Evolutionary conservation across 495 filamentous ascomycete species (phyloP), one percentile per base, ranked within the genome.

Genomic region (Hyaloscypha hepaticicola): DNA sequence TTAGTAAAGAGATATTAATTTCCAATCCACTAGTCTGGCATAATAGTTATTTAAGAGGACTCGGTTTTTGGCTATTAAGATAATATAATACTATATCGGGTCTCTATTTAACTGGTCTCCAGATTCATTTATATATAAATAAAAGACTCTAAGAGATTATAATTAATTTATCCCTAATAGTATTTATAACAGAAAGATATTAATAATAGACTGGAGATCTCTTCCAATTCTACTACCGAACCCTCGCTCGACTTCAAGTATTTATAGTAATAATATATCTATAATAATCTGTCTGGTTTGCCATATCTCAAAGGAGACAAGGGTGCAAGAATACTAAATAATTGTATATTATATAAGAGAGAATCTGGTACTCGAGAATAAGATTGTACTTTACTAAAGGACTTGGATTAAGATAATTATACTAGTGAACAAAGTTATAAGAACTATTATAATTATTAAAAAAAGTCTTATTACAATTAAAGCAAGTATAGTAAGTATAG

Each of bases 181-280:
- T n/a, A 25, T 63, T 55, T 50, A 55, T 27, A 63, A 26, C 21
- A 50, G 45, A 25, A 53, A 41, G 7, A 2, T 33, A n/a, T 26
- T 55, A 58, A 64, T 53, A 53, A 65, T 65, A 25, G 62, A 57
- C 53, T 27, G 29, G 61, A 56, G 50, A 48, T 57, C 53, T 64
- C 21, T 58, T 34, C 52, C 52, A n/a, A 27, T 50, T 64, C 62
- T 19, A 51, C 22, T 25, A 28, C 62, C 53, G 22, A 50, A 28
- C 56, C n/a, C 11, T 59, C 53, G 33, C 22, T 55, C 31, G 25
- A 48, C 62, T 11, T 63, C 28, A 63, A 63, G 61, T 28, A 41
- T 63, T 12, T 63, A 63, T 24, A 63, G 61, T 7, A 31, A 65
- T 24, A 55, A 65, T 27, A n/a, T 65, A 34, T 51, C 53, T 24